phyloP scores from a whole-genome alignment of 176 grass and related monocot species.

The Pontederia paniculata region DNA sequence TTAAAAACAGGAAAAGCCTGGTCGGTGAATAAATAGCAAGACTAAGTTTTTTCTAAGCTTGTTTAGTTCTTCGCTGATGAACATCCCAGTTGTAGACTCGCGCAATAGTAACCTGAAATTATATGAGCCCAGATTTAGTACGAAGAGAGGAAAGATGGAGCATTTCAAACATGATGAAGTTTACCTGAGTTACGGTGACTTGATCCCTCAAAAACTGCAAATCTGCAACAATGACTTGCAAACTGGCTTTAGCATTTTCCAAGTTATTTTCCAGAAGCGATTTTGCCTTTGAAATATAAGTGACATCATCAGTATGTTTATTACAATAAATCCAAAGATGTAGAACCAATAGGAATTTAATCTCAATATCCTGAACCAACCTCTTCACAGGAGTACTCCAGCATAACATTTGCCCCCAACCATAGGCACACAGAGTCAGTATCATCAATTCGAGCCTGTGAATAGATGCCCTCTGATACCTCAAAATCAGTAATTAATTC shows the following conservation, averaged over 20 bases:
- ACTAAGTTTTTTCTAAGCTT: slow-evolving; percentile 41
- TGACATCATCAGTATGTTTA: not conserved
- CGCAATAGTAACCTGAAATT: slow-evolving; percentile 69
- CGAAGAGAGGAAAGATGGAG: not conserved
- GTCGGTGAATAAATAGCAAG: not conserved
- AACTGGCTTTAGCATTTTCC: slow-evolving; percentile 93
- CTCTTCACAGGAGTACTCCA: slow-evolving; percentile 84
- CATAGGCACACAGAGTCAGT: slow-evolving; percentile 80
- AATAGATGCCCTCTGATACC: slow-evolving; percentile 93
- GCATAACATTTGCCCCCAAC: slow-evolving; percentile 97
- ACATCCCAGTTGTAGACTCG: slow-evolving; percentile 98
- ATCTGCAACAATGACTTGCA: slow-evolving; percentile 79
- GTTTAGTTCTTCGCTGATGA: slow-evolving; percentile 83
- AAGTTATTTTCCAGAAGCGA: slow-evolving; percentile 78
- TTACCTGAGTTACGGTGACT: slow-evolving; percentile 92
- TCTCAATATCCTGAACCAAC: slow-evolving; percentile 23
- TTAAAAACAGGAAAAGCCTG: no score
- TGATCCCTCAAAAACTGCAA: slow-evolving; percentile 94
- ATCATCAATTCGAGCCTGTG: slow-evolving; percentile 64
- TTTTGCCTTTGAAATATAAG: slow-evolving; percentile 41
- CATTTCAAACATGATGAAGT: not conserved
- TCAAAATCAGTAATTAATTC: slow-evolving; percentile 76
- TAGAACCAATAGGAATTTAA: not conserved
- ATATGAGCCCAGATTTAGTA: slow-evolving; percentile 8
- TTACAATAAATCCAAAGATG: not conserved